A percentile compares a stretch with the other conserved stretches of the same genome.
Evolutionary conservation across 352 stramenopile genomes (phyloP).

Genomic region (Phytophthora syringae): DNA sequence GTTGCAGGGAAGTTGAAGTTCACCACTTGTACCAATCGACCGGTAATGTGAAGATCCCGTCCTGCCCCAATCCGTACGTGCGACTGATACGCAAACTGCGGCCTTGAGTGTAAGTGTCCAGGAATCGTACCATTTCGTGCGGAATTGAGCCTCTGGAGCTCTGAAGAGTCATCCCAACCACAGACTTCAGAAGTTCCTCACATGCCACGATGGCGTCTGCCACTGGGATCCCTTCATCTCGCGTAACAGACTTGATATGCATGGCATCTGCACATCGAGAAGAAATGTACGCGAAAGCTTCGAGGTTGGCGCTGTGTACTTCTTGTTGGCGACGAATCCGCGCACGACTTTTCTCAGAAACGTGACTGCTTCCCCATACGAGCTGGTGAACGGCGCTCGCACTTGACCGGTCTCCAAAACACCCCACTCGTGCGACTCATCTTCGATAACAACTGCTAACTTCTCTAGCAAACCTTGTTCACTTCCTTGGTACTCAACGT

Average conservation of each 20-base stretch:
- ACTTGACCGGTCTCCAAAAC: constrained; percentile 54
- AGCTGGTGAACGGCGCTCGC: constrained; percentile 39
- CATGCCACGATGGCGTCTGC: constrained; percentile 39
- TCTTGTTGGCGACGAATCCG: constrained; percentile 37
- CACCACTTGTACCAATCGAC: constrained; percentile 49
- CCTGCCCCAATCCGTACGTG: constrained; percentile 48
- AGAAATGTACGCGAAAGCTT: constrained; percentile 45
- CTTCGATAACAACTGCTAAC: constrained; percentile 54
- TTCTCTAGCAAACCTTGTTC: constrained; percentile 45
- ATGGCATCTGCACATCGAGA: constrained; percentile 44
- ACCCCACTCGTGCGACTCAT: constrained; percentile 40
- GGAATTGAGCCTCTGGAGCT: constrained; percentile 27
- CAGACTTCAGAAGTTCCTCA: constrained; percentile 41
- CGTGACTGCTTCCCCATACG: constrained; percentile 28
- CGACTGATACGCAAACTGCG: constrained; percentile 40
- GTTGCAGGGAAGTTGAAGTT: constrained; percentile 29
- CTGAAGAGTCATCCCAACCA: constrained; percentile 31
- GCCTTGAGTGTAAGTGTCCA: constrained; percentile 39
- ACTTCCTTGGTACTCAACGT: background rate
- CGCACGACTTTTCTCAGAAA: constrained; percentile 35
- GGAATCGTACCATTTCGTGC: constrained; percentile 32
- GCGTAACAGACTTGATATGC: constrained; percentile 40
- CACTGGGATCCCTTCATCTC: constrained; percentile 41
- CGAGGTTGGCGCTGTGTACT: constrained; percentile 33
- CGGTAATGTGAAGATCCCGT: constrained; percentile 52